Conservation (phyloP, 2,329 filamentous ascomycete species). For the Hawksworthiomyces lignivorus region DNA sequence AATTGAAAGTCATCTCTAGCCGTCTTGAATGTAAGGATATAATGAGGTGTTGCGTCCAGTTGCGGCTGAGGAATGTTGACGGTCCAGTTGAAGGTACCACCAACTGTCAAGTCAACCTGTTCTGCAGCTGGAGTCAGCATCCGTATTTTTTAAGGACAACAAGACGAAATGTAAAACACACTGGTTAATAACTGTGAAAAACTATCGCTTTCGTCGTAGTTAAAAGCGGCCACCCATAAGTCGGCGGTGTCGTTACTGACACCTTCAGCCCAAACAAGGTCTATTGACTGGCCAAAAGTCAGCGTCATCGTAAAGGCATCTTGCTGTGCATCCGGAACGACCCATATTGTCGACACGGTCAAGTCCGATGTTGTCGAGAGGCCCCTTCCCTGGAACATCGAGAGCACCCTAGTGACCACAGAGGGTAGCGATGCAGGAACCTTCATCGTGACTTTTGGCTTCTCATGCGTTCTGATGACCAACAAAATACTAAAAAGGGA, state of each 20-base stretch:
- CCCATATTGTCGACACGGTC: conserved; percentile 1
- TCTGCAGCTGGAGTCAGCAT: too few species aligned
- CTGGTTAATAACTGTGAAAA: conserved; percentile 1
- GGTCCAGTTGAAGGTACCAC: conserved; percentile 8
- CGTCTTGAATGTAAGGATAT: conserved; percentile 2
- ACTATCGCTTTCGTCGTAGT: not conserved
- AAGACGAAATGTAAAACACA: not conserved
- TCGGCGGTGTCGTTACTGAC: not conserved
- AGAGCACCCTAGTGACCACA: too few species aligned
- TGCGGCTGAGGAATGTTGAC: conserved; percentile 5
- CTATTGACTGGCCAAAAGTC: not conserved
- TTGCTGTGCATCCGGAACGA: not conserved
- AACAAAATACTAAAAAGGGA: too few species aligned
- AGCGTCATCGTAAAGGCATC: not conserved
- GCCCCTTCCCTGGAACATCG: not conserved
- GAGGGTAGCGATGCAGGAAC: not conserved
- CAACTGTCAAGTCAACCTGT: not conserved
- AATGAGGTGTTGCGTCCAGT: conserved; percentile 5
- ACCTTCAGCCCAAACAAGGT: conserved; percentile 1
- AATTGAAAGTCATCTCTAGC: conserved; percentile 1
- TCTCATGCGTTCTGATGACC: too few species aligned
- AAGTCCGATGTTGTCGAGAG: not conserved
- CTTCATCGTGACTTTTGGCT: too few species aligned
- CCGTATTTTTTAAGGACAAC: too few species aligned
- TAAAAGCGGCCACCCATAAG: conserved; percentile 3